Conservation (phyloP, 2,329 filamentous ascomycete species). For the Fusarium cyanostomum region DNA sequence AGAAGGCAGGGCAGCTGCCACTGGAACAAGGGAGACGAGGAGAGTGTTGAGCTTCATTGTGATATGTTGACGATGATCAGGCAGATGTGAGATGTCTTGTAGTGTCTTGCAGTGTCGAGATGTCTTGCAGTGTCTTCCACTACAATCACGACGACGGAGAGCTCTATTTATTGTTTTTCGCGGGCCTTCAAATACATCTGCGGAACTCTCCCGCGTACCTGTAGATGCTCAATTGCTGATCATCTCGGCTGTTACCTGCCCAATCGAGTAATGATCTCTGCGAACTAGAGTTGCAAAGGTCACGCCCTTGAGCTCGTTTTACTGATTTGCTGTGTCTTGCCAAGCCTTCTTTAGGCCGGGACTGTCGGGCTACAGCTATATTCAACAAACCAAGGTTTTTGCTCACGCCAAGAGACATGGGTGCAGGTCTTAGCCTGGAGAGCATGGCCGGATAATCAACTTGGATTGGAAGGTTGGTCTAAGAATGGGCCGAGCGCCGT, state of each 20-base stretch:
- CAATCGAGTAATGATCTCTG: conserved; percentile 27
- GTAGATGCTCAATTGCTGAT: not conserved
- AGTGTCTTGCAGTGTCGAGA: not conserved
- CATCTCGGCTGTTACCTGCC: conserved; percentile 18
- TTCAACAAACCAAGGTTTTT: conserved; percentile 5
- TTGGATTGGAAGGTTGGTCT: conserved; percentile 21
- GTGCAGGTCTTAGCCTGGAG: not conserved
- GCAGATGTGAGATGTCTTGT: not conserved
- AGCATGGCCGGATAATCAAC: conserved; percentile 9
- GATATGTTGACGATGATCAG: not conserved
- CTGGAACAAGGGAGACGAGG: conserved; percentile 38
- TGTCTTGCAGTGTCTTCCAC: not conserved
- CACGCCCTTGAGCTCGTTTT: conserved; percentile 8
- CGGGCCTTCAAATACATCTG: not conserved
- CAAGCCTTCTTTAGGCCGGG: not conserved
- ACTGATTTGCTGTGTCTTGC: conserved; percentile 22
- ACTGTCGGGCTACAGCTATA: not conserved
- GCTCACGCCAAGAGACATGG: conserved; percentile 16
- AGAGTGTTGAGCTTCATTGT: conserved; percentile 47
- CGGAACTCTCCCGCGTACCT: not conserved
- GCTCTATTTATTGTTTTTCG: conserved; percentile 23
- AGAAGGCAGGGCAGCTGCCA: conserved; percentile 37
- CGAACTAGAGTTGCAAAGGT: not conserved
- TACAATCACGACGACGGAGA: not conserved
- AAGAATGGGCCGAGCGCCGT: conserved; percentile 6